phyloP scores from a whole-genome alignment of 768 basidiomycete species.

The Macrolepiota albuminosa region DNA sequence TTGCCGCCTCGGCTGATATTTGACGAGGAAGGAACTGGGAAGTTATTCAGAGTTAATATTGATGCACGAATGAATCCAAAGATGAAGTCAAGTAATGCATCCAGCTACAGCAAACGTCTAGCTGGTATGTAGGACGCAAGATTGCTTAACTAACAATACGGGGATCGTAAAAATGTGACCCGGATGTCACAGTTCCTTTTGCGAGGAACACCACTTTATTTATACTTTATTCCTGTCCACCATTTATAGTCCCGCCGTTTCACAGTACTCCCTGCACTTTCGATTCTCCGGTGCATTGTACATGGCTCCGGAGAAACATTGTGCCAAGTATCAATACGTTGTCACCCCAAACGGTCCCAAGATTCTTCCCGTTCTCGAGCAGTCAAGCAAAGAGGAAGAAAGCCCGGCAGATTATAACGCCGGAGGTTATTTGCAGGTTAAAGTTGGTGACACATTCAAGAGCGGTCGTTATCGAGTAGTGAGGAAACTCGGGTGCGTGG shows the following conservation, averaged over 20 bases:
- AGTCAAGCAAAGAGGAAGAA: conserved; percentile 71
- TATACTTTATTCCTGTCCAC: background rate
- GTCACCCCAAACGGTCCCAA: conserved; percentile 61
- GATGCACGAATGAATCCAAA: background rate
- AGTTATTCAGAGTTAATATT: conserved; percentile 9
- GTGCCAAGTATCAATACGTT: conserved; percentile 74
- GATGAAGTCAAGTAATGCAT: background rate
- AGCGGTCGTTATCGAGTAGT: conserved; percentile 80
- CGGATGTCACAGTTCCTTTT: conserved; percentile 16
- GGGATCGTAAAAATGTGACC: conserved; percentile 6
- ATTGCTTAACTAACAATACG: background rate
- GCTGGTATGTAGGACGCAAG: background rate
- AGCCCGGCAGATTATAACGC: conserved; percentile 79
- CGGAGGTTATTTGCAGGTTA: conserved; percentile 78
- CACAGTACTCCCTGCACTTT: conserved; percentile 12
- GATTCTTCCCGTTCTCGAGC: conserved; percentile 66
- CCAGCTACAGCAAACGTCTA: background rate
- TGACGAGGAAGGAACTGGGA: conserved; percentile 18
- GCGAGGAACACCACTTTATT: conserved; percentile 10
- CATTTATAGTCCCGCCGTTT: background rate
- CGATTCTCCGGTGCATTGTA: conserved; percentile 19
- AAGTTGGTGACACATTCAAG: conserved; percentile 81
- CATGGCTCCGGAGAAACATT: conserved; percentile 67
- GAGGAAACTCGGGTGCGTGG: conserved; percentile 78
- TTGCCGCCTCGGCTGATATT: conserved; percentile 14